Conservation (phyloP, 108 stramenopile species). For the Cyclotella baltica region DNA sequence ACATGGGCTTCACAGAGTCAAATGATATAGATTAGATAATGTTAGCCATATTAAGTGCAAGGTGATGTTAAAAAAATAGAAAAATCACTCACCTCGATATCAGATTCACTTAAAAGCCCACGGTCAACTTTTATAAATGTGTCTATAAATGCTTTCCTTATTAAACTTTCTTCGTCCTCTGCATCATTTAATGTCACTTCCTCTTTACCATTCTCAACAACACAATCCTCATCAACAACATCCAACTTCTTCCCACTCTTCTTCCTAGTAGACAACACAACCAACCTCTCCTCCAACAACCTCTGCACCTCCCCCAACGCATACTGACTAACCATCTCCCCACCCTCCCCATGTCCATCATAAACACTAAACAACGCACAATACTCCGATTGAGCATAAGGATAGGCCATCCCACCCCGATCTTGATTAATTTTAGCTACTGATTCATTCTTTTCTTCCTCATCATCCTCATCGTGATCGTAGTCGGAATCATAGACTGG, state of each 20-base stretch:
- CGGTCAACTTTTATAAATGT: conserved; percentile 85
- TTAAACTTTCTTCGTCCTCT: conserved; percentile 7
- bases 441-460: conserved; percentile 57
- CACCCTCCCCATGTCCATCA: conserved; percentile 94
- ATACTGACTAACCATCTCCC: conserved; percentile 92
- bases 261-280: neutral
- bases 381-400: conserved; percentile 72
- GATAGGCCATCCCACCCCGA: conserved; percentile 92
- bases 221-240: neutral
- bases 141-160: conserved; percentile 77
- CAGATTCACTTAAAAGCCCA: conserved; percentile 63
- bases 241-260: neutral
- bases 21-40: neutral
- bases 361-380: conserved; percentile 92
- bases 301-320: conserved; percentile 84
- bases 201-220: neutral
- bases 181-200: neutral
- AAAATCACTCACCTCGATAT: conserved; percentile 58
- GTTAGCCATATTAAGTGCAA: neutral
- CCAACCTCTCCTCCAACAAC: conserved; percentile 64
- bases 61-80: neutral
- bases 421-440: conserved; percentile 97
- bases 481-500: conserved; percentile 80
- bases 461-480: conserved; percentile 25
- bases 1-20: conserved; percentile 51